These are phyloP conservation scores for Trichophyton mentagrophytes DNA, from an alignment of 2,329 filamentous ascomycete genomes.

Conservation along the genomic window DNA sequence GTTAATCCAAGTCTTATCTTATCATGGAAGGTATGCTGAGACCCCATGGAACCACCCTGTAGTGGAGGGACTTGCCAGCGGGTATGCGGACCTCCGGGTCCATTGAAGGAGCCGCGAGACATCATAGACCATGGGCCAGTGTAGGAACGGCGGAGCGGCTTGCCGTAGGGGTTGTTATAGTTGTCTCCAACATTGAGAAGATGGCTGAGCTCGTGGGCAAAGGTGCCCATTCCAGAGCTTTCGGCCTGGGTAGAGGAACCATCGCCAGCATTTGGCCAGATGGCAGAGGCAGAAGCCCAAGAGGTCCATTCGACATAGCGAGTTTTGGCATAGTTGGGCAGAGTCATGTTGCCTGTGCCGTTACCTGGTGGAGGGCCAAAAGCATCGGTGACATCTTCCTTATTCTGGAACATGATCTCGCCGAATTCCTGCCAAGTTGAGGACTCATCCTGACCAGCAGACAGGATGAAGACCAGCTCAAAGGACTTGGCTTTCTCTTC, in stretches of 20 bases:
- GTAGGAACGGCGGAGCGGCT: constrained; percentile 8
- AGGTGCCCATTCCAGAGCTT: constrained; percentile 13
- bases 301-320: constrained; percentile 14
- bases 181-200: constrained; percentile 14
- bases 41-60: constrained; percentile 12
- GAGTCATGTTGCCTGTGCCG: constrained; percentile 4
- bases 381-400: constrained; percentile 10
- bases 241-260: constrained; percentile 13
- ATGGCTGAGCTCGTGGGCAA: constrained; percentile 14
- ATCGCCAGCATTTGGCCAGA: constrained; percentile 14
- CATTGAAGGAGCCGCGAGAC: constrained; percentile 14
- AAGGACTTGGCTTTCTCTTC: constrained; percentile 10
- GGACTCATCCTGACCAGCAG: constrained; percentile 13
- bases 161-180: constrained; percentile 14
- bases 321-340: constrained; percentile 9
- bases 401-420: constrained; percentile 12
- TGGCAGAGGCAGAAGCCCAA: constrained; percentile 12
- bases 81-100: constrained; percentile 13
- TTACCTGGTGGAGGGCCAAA: constrained; percentile 12
- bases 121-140: constrained; percentile 15
- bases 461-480: constrained; percentile 15
- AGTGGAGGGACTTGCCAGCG: constrained; percentile 12
- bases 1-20: constrained; percentile 10
- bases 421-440: constrained; percentile 15
- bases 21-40: constrained; percentile 13